These are phyloP conservation scores for Mesembryanthemum crystallinum DNA, from an alignment of 148 eudicot genomes.

Conservation along the genomic window DNA sequence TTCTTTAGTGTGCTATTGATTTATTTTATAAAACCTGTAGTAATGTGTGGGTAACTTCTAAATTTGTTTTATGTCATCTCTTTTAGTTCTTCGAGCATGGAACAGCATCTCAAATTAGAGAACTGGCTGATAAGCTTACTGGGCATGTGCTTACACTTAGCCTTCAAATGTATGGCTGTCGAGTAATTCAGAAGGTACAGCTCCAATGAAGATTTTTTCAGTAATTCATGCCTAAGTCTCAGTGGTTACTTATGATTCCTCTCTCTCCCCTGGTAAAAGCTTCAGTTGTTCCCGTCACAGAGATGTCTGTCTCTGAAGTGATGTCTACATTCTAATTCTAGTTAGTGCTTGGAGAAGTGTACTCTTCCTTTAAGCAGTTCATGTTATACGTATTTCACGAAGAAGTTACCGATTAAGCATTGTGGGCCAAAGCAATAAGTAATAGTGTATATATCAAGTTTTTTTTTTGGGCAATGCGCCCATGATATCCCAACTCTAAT, in stretches of 20 bases:
- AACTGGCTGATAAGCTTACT: constrained; percentile 67
- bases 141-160: constrained; percentile 83
- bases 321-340: background rate
- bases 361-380: background rate
- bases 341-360: background rate
- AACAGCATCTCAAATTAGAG: constrained; percentile 58
- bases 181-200: constrained; percentile 92
- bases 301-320: background rate
- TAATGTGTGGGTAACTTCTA: background rate
- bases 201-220: background rate
- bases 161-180: constrained; percentile 98
- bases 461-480: background rate
- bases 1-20: background rate
- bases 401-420: background rate
- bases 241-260: background rate
- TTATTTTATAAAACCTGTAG: background rate
- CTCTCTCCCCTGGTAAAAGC: background rate
- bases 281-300: background rate
- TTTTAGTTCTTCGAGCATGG: constrained; percentile 93
- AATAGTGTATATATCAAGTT: no score
- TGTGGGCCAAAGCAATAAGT: no score
- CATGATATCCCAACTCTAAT: background rate
- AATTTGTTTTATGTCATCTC: background rate
- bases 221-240: background rate
- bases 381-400: background rate